Conservation (phyloP, 768 basidiomycete species). For the Botryobasidium botryosum region DNA sequence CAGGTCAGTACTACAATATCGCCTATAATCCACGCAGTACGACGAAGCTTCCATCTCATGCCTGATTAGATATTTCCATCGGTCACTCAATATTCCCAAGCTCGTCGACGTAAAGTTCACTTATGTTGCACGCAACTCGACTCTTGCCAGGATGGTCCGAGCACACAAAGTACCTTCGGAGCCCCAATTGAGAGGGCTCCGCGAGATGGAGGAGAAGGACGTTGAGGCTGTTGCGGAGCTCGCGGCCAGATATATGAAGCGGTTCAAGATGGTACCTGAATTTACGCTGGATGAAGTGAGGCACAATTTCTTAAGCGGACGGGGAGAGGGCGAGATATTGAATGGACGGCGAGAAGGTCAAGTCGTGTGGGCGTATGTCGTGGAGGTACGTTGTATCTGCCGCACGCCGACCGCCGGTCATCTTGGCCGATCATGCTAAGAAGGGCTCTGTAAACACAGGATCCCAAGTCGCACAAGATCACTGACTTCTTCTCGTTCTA, state of each 20-base stretch:
- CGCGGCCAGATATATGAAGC: conserved; percentile 57
- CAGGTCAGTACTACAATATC: conserved; percentile 29
- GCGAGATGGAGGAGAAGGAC: conserved; percentile 80
- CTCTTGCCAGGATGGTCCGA: conserved; percentile 78
- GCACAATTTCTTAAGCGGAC: conserved; percentile 81
- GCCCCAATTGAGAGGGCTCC: conserved; percentile 35
- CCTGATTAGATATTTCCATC: conserved; percentile 93
- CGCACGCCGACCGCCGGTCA: not conserved
- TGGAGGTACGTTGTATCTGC: conserved; percentile 47
- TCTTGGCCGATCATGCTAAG: not conserved
- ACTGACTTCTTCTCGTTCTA: conserved; percentile 98
- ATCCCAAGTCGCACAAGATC: conserved; percentile 63
- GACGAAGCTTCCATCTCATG: too few relatives aligned
- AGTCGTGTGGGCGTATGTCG: conserved; percentile 92
- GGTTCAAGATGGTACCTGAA: conserved; percentile 70
- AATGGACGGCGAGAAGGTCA: conserved; percentile 49
- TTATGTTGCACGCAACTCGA: conserved; percentile 71
- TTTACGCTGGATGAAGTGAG: conserved; percentile 60
- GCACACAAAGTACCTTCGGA: conserved; percentile 46
- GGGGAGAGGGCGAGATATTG: conserved; percentile 35
- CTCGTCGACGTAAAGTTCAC: conserved; percentile 83
- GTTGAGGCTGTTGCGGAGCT: conserved; percentile 52
- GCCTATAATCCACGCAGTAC: too few relatives aligned
- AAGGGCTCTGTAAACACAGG: conserved; percentile 28
- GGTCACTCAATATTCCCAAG: conserved; percentile 79